These are phyloP conservation scores for Trichoderma koningii DNA, from an alignment of 2,329 filamentous ascomycete species.

Conservation along the genomic window DNA sequence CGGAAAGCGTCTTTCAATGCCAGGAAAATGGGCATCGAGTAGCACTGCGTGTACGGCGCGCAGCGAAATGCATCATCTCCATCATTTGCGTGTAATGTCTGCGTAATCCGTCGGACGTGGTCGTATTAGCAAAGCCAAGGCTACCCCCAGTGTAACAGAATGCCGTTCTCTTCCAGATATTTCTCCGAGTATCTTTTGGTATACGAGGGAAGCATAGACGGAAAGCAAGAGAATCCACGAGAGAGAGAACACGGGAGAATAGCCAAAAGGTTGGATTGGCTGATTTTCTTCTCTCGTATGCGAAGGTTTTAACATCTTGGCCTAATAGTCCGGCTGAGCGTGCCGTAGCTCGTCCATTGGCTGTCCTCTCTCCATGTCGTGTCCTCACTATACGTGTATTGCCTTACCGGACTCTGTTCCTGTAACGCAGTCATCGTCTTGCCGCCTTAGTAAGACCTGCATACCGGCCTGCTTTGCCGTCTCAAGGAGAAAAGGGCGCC, in stretches of 20 bases:
- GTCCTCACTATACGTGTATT: not conserved
- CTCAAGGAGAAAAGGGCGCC: not conserved
- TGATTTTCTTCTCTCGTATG: not conserved
- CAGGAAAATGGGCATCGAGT: not conserved
- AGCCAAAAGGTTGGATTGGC: too few species aligned
- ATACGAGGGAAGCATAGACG: not conserved
- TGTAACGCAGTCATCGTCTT: not conserved
- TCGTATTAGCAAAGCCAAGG: constrained; percentile 2
- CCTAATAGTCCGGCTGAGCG: not conserved
- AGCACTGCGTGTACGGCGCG: not conserved
- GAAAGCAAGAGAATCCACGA: not conserved
- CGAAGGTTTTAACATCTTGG: too few species aligned
- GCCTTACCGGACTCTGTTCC: constrained; percentile 4
- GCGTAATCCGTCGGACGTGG: too few species aligned
- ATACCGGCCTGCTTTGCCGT: constrained; percentile 5
- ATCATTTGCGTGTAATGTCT: not conserved
- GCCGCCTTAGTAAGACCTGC: too few species aligned
- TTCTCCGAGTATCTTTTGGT: constrained; percentile 2
- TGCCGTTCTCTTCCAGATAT: not conserved
- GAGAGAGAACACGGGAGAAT: not conserved
- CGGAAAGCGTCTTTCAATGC: too few species aligned
- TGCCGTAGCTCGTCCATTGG: not conserved
- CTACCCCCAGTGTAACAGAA: constrained; percentile 9
- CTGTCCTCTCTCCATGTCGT: not conserved
- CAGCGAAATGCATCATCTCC: constrained; percentile 1